Base-by-base conservation (phyloP, 805 yeast species). In the Teunomyces tritomae region DNA sequence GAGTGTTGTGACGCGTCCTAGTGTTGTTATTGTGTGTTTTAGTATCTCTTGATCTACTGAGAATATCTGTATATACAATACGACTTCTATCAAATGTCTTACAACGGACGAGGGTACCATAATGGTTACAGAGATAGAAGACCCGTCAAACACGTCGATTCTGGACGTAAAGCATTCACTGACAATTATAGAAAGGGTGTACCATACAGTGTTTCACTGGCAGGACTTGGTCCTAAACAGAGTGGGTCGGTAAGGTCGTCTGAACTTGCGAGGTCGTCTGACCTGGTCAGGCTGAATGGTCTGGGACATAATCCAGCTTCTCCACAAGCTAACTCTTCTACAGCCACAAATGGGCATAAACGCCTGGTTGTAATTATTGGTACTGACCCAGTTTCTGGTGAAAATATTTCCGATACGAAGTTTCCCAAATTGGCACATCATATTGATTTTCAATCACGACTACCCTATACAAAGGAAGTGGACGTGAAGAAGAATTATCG, bases 401-500 rank as follows among this genome's bases (percentile, higher is more conserved):
- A 49, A 8, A 72, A 73, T 49, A 56, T 59, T 4, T 50, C 49
- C 41, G 76, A 72, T 47, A 45, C 52, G 10, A 57, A 59, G 30
- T 67, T 66, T 44, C 51, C 61, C 16, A 58, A 55, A 42, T 59
- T 72, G n/a, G 47, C 59, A 37, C 68, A 69, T 44, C 72, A 68
- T 48, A 33, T 42, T 5, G 67, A 67, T 36, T 48, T 47, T 43
- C 50, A 47, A 14, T 39, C 29, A 4, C 28, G 43, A 14, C 24
- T 54, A 14, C 46, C 54, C 9, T 52, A 46, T 24, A 16, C 48
- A 8, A 36, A 48, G n/a, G 49, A 49, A 3, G 39, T 45, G 4
- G 62, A 63, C 44, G 34, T 47, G 2, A 33, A 29, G 14, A 73
- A 68, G 45, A 65, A 68, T 45, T 75, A 70, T 56, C 73, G 66